Percentiles rank a stretch among this genome's conserved stretches.
Evolutionary conservation across 1,284 basidiomycete species (phyloP).

Genomic region (Austroboletus niveus): DNA sequence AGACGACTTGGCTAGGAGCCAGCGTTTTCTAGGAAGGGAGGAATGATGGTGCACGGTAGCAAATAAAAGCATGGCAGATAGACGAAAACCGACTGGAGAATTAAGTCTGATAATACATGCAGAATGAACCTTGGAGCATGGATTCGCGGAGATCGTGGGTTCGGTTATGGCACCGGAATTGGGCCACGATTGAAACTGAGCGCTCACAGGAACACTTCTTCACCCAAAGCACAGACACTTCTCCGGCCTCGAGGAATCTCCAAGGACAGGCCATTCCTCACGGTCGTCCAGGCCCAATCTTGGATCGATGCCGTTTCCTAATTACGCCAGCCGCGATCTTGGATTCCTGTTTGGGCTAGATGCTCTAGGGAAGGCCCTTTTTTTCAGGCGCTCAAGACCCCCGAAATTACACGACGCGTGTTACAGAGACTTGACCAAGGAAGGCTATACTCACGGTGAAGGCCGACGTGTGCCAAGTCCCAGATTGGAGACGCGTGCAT

Average conservation of each 20-base stretch:
- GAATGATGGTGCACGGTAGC: constrained; percentile 26
- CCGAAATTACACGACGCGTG: constrained; percentile 26
- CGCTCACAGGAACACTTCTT: constrained; percentile 25
- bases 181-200: constrained; percentile 27
- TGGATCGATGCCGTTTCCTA: constrained; percentile 24
- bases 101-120: constrained; percentile 34
- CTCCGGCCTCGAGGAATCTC: constrained; percentile 28
- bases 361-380: constrained; percentile 19
- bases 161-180: constrained; percentile 29
- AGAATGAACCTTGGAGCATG: constrained; percentile 30
- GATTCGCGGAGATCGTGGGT: constrained; percentile 36
- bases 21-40: constrained; percentile 28
- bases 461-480: constrained; percentile 11
- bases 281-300: constrained; percentile 22
- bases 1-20: constrained; percentile 14
- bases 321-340: constrained; percentile 20
- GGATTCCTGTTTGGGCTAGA: constrained; percentile 29
- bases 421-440: constrained; percentile 29
- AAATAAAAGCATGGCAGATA: constrained; percentile 35
- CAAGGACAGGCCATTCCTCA: constrained; percentile 16
- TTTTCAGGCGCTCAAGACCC: constrained; percentile 29
- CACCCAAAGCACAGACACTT: constrained; percentile 20
- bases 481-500: constrained; percentile 22
- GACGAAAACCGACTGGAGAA: constrained; percentile 27
- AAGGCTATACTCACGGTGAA: constrained; percentile 34